Evolutionary conservation across 352 stramenopile species (phyloP).

Genomic region (Globisporangium splendens): DNA sequence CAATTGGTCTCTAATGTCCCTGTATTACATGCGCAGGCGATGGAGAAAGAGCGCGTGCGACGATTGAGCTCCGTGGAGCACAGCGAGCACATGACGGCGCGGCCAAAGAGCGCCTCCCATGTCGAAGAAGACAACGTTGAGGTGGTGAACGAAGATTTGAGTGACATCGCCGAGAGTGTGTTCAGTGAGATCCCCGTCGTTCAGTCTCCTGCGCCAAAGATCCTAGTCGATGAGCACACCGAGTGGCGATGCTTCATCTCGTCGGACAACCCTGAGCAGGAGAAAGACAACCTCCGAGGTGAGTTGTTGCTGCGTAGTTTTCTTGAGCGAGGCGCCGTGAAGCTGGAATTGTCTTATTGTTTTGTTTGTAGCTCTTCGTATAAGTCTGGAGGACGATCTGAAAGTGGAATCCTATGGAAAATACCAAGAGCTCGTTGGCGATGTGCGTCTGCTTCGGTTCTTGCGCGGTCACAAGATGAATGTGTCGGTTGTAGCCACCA

Average conservation of each 20-base stretch:
- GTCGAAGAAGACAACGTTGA: background rate
- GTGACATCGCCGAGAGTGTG: background rate
- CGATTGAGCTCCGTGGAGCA: slow-evolving; percentile 52
- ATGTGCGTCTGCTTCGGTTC: slow-evolving; percentile 67
- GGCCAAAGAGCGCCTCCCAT: slow-evolving; percentile 10
- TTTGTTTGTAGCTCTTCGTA: slow-evolving; percentile 39
- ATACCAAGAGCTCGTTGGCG: slow-evolving; percentile 48
- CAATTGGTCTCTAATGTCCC: no score
- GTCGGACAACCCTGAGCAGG: slow-evolving; percentile 58
- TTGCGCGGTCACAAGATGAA: slow-evolving; percentile 75
- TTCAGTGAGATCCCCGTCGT: slow-evolving; percentile 70
- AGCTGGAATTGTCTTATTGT: no score
- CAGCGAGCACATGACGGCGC: slow-evolving; percentile 25
- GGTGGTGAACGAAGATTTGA: background rate
- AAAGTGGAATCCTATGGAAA: slow-evolving; percentile 30
- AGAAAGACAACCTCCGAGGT: slow-evolving; percentile 61
- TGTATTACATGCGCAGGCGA: slow-evolving; percentile 18
- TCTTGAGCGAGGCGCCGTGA: background rate
- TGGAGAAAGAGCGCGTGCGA: slow-evolving; percentile 56
- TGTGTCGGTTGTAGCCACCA: slow-evolving; percentile 49
- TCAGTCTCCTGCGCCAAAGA: slow-evolving; percentile 45
- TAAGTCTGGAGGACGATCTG: slow-evolving; percentile 61
- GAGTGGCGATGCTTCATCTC: slow-evolving; percentile 64
- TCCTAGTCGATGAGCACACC: slow-evolving; percentile 55
- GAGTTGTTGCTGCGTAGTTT: background rate